Evolutionary conservation across 2,329 filamentous ascomycete genomes (phyloP), one percentile per base, ranked within the genome.

Genomic region (Chaetomium globosum): DNA sequence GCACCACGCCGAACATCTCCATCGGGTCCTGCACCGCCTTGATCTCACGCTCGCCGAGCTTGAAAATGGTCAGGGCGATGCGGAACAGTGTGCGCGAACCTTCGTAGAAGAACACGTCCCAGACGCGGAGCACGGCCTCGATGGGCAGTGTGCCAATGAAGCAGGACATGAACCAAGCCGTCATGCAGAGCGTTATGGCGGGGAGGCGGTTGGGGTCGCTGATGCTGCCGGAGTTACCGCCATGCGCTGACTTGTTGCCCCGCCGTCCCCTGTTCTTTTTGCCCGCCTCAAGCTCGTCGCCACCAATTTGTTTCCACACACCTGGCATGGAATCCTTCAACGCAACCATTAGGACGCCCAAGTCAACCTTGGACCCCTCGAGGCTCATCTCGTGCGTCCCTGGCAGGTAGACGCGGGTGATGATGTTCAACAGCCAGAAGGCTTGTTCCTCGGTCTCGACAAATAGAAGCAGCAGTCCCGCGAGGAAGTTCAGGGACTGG

Each of bases 151-250:
- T 96, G 61, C 93, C 93, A 67, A 97, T 95, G 76, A 95, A 97
- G 72, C 95, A 91, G 57, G 91, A 96, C 94, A 98, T 97, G 77
- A 98, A 96, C 94, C 94, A 98, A 4, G 93, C 91, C 10, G 93
- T 97, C 77, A 95, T 92, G 71, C 93, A 96, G 5, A 98, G 84
- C 0, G 92, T 95, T 70, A 98, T 94, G 13, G 94, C 93, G 0
- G 94, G 94, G 12, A 97, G 83, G 4, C 90, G 85, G 58, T 77
- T 75, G 79, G 78, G 52, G 73, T 76, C 51, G 75, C 74, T 61
- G 76, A 73, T 30, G 79, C 78, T 80, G 36, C 79, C 77, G 28
- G 63, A 23, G 46, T 54, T 55, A 19, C 78, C 73, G 64, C 76
- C 79, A 26, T 80, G 77, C 19, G 79, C 59, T 8, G 39, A 28